Evolutionary conservation across 176 grass and related monocot genomes (phyloP), one percentile per base, ranked within the genome.

Genomic region (Oryza rufipogon): DNA sequence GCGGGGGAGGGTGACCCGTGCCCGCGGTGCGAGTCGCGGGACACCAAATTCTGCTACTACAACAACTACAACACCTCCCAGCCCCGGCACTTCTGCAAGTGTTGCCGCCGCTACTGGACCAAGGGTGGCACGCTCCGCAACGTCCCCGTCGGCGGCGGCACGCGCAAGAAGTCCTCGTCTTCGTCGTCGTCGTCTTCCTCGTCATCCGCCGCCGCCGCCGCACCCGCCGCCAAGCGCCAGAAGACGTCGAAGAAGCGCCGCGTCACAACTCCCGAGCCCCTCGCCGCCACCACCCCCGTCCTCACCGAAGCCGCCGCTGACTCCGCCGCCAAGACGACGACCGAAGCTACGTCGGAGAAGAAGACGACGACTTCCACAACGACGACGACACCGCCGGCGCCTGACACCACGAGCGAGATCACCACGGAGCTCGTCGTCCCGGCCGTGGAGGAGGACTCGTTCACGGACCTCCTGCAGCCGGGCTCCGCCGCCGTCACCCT

Each of bases 41-140:
- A 97, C 87, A 97, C 94, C 75, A 97, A 97, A 86, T 97, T 97
- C 89, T 97, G 94, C 81, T 97, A 97, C 78, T 97, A 91, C 87
- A 97, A 97, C 89, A 97, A 97, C 78, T 93, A 97, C 79, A 97
- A 91, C 84, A 77, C 88, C 15, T 83, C 94, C 14, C 94, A 97
- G 84, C 94, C 94, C 46, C 91, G 94, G 36, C 89, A 97, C 77
- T 97, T 93, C 81, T 97, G 94, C 85, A 97, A 97, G 89, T 68
- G 76, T 70, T 96, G 93, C 83, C 93, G 93, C 54, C 93, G 93
- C 76, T 95, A 95, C 91, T 95, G 93, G 93, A 95, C 93, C 84
- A 92, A 92, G 68, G 93, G 93, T 64, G 93, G 93, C 51, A 79
- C 89, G 2, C 76, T 95, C 38, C 93, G 93, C 80, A 95, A 92